Evolutionary conservation across 176 grass and related monocot genomes (phyloP), one percentile per base, ranked within the genome.

Genomic region (Phragmites australis): DNA sequence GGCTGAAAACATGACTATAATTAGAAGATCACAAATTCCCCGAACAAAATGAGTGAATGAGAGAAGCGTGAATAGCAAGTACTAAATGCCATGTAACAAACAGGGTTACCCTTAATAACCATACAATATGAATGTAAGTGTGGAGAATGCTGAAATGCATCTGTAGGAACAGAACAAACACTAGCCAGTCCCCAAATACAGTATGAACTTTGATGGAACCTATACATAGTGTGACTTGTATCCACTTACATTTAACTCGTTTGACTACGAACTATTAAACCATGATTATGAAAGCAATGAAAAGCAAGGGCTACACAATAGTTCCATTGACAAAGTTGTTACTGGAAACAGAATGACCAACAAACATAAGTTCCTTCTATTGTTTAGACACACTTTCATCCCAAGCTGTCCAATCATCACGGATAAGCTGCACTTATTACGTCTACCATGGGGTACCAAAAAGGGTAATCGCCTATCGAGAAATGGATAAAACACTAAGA

Each of bases 1-100:
- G 96, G 96, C 96, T 99, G 87, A 46, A 91, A 87, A 76, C 4
- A 21, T 2, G 62, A 73, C 55, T 69, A 7, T 58, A 53, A 29
- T 84, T 42, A 82, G 13, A 87, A 34, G 25, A 54, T 77, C 7
- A 11, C 0, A 49, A 60, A 80, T 68, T 65, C 6, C 70, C 6
- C 31, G 60, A 19, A 78, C 7, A 70, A 16, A 56, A 9, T 8
- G 11, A 2, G 19, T 65, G 21, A 47, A 34, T 6, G 5, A 27
- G 0, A 4, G 34, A 80, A 62, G 52, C 1, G 3, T 45, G 17
- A 52, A 68, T 55, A 63, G 43, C 7, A 71, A 80, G 51, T 26
- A 64, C 26, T 3, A 0, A 44, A 50, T 53, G 26, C 5, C 14
- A 84, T 48, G n/a, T 43, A 76, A 65, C 16, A 61, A 68, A 83